Conservation (phyloP, 2,329 filamentous ascomycete species). For the Exserohilum turcica region DNA sequence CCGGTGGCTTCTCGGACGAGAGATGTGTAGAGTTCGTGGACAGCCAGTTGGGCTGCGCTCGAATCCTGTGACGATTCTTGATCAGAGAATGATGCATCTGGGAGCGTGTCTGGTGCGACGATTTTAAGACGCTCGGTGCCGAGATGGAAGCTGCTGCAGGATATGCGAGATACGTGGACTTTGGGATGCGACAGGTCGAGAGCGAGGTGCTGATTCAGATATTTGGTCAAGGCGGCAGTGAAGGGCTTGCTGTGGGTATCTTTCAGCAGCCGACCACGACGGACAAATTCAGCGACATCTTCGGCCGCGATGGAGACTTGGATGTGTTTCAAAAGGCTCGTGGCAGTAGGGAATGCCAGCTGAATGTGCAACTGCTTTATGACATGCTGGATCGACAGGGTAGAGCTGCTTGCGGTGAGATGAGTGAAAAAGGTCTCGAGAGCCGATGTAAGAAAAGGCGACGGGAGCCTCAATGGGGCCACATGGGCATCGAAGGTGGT, state of each 20-base stretch:
- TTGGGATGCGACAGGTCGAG: conserved; percentile 48
- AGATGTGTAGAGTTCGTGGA: conserved; percentile 38
- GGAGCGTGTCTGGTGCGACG: conserved; percentile 32
- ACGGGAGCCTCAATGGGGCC: conserved; percentile 51
- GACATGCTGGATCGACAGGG: conserved; percentile 37
- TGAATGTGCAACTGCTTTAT: conserved; percentile 45
- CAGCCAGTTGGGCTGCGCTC: conserved; percentile 40
- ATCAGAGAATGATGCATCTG: conserved; percentile 32
- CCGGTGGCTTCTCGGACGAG: conserved; percentile 42
- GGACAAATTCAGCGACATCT: conserved; percentile 48
- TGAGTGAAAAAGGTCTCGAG: conserved; percentile 64
- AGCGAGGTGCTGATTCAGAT: conserved; percentile 50
- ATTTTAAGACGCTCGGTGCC: conserved; percentile 49
- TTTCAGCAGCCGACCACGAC: conserved; percentile 30
- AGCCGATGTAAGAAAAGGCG: conserved; percentile 51
- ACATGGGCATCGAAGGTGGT: conserved; percentile 58
- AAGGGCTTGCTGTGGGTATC: conserved; percentile 39
- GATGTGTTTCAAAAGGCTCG: conserved; percentile 48
- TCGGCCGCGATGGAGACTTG: conserved; percentile 50
- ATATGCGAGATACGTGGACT: conserved; percentile 50
- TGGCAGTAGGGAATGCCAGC: conserved; percentile 39
- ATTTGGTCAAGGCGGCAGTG: conserved; percentile 47
- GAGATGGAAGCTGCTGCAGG: conserved; percentile 51
- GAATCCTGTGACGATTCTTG: conserved; percentile 30
- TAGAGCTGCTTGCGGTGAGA: conserved; percentile 51